phyloP scores from a whole-genome alignment of 1,139 yeast genomes.

The Kurtzmaniella quercitrusa region DNA sequence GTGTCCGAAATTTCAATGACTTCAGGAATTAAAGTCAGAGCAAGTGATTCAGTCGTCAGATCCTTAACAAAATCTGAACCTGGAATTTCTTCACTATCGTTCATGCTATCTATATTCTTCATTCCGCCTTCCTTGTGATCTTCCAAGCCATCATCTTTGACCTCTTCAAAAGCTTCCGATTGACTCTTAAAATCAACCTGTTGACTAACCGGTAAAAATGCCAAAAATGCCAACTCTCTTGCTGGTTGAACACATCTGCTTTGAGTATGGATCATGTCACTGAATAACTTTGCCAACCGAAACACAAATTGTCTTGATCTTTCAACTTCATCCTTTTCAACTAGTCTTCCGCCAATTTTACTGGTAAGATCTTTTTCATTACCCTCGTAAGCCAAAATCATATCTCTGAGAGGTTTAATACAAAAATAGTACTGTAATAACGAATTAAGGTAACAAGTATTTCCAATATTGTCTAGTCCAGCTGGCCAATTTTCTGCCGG shows the following conservation, averaged over 20 bases:
- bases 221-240: slow-evolving; percentile 80
- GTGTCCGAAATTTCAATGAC: slow-evolving; percentile 10
- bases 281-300: slow-evolving; percentile 64
- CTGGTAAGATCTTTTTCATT: slow-evolving; percentile 28
- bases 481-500: slow-evolving; percentile 78
- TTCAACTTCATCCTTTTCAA: slow-evolving; percentile 66
- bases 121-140: neutral
- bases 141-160: slow-evolving; percentile 10
- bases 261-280: slow-evolving; percentile 61
- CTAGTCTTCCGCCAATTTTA: slow-evolving; percentile 82
- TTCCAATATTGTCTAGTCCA: slow-evolving; percentile 90
- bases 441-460: slow-evolving; percentile 91
- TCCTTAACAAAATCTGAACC: slow-evolving; percentile 10
- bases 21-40: slow-evolving; percentile 2
- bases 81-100: slow-evolving; percentile 4
- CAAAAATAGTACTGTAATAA: slow-evolving; percentile 86
- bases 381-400: slow-evolving; percentile 52
- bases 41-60: slow-evolving; percentile 2
- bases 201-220: slow-evolving; percentile 73
- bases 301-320: slow-evolving; percentile 79
- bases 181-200: slow-evolving; percentile 51
- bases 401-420: slow-evolving; percentile 72
- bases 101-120: slow-evolving; percentile 10
- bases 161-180: neutral
- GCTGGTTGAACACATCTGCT: slow-evolving; percentile 73